Conservation (phyloP, 768 basidiomycete genomes). For the Artomyces pyxidatus region DNA sequence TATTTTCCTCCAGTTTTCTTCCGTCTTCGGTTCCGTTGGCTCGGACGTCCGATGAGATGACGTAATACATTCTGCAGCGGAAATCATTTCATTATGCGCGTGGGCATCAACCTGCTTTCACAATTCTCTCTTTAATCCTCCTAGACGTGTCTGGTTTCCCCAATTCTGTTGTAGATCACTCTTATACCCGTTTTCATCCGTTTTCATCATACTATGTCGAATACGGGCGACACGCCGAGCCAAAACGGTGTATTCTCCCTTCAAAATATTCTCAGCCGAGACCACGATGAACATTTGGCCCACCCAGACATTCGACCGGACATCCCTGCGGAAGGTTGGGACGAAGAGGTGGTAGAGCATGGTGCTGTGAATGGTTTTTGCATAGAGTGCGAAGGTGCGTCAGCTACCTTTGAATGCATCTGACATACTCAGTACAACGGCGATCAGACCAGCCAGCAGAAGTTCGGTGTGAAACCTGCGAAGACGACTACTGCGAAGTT, state of each 20-base stretch:
- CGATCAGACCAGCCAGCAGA: constrained; percentile 74
- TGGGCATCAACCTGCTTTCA: too few species aligned
- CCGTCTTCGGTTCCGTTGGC: too few species aligned
- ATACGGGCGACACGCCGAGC: neutral
- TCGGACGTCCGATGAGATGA: too few species aligned
- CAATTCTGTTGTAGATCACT: too few species aligned
- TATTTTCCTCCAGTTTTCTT: too few species aligned
- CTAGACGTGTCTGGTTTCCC: too few species aligned
- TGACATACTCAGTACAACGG: constrained; percentile 1
- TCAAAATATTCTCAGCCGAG: constrained; percentile 58
- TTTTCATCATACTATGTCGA: too few species aligned
- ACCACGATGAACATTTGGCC: constrained; percentile 53
- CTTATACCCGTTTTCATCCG: too few species aligned
- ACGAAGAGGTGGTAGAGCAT: constrained; percentile 47
- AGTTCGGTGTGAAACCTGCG: constrained; percentile 62
- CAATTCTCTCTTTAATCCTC: too few species aligned
- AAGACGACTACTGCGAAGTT: constrained; percentile 73
- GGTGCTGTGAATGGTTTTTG: constrained; percentile 59
- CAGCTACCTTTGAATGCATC: neutral
- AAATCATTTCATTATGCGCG: too few species aligned
- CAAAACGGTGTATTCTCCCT: constrained; percentile 39
- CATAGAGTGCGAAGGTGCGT: constrained; percentile 78
- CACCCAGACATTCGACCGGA: constrained; percentile 37
- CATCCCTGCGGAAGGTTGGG: constrained; percentile 44
- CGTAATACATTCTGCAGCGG: too few species aligned